Percentiles rank a stretch among this genome's conserved stretches.
These are phyloP conservation scores for Starmerella lactis-condensi DNA, from an alignment of 805 yeast species.

Conservation along the genomic window DNA sequence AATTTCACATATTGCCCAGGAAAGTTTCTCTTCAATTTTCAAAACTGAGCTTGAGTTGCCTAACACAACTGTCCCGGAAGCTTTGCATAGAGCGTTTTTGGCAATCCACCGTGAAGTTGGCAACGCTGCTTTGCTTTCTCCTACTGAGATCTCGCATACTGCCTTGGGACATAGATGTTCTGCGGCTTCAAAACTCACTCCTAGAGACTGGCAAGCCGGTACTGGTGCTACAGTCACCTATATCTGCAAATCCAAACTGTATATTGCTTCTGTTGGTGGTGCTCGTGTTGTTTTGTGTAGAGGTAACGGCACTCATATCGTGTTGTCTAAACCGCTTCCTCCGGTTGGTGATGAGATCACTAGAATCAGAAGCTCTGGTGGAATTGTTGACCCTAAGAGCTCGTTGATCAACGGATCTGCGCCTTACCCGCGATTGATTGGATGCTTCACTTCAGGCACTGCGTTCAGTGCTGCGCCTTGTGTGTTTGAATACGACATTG, in stretches of 20 bases:
- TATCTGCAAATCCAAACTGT: conserved; percentile 48
- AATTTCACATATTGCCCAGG: conserved; percentile 54
- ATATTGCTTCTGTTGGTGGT: conserved; percentile 83
- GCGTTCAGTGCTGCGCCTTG: conserved; percentile 81
- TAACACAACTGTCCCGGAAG: conserved; percentile 44
- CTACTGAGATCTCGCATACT: conserved; percentile 20
- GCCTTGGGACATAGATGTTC: conserved; percentile 36
- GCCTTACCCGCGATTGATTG: conserved; percentile 78
- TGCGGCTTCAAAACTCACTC: conserved; percentile 36
- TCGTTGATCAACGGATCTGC: conserved; percentile 58
- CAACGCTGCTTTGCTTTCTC: conserved; percentile 22
- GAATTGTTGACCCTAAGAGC: conserved; percentile 70
- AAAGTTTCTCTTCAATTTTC: conserved; percentile 46
- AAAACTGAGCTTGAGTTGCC: conserved; percentile 41
- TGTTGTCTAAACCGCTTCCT: conserved; percentile 69
- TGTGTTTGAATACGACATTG: conserved; percentile 33
- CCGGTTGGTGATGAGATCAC: conserved; percentile 46
- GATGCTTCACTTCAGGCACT: conserved; percentile 69
- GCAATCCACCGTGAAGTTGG: conserved; percentile 68
- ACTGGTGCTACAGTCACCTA: conserved; percentile 71
- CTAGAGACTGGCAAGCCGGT: conserved; percentile 60
- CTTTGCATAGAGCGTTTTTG: conserved; percentile 66
- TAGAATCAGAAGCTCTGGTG: conserved; percentile 82
- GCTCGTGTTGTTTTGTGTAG: conserved; percentile 63
- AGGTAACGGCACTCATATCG: conserved; percentile 60